phyloP scores from a whole-genome alignment of 345 rosid genomes.

The Eucalyptus camaldulensis region DNA sequence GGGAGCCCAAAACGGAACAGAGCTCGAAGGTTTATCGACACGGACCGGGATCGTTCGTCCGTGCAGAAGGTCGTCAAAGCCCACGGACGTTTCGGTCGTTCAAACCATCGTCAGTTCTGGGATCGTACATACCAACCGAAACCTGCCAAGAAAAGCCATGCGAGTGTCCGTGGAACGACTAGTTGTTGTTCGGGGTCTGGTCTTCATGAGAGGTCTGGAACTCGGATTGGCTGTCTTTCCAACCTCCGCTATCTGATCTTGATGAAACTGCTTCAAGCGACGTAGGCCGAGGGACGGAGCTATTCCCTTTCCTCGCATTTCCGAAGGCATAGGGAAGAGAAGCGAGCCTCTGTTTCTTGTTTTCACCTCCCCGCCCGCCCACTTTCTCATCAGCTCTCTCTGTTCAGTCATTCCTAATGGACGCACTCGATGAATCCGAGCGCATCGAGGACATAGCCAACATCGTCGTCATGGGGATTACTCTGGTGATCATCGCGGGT shows the following conservation, averaged over 20 bases:
- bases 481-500: not conserved
- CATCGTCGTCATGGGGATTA: not conserved
- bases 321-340: not conserved
- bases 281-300: not conserved
- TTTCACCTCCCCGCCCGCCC: not conserved
- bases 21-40: not conserved
- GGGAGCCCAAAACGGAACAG: not conserved
- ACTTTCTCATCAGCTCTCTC: not conserved
- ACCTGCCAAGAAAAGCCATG: not conserved
- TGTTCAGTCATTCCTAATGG: not conserved
- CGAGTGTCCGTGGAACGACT: not conserved
- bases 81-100: not conserved
- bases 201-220: not conserved
- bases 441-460: not conserved
- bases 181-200: not conserved
- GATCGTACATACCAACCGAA: not conserved
- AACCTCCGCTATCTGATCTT: not conserved
- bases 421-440: not conserved
- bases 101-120: not conserved
- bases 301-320: not conserved
- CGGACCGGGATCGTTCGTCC: not conserved
- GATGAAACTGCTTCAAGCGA: not conserved
- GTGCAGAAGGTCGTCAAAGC: not conserved
- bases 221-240: not conserved
- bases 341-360: not conserved